Base-by-base conservation (phyloP, 2,329 filamentous ascomycete species). In the Pestalotiopsis fici region DNA sequence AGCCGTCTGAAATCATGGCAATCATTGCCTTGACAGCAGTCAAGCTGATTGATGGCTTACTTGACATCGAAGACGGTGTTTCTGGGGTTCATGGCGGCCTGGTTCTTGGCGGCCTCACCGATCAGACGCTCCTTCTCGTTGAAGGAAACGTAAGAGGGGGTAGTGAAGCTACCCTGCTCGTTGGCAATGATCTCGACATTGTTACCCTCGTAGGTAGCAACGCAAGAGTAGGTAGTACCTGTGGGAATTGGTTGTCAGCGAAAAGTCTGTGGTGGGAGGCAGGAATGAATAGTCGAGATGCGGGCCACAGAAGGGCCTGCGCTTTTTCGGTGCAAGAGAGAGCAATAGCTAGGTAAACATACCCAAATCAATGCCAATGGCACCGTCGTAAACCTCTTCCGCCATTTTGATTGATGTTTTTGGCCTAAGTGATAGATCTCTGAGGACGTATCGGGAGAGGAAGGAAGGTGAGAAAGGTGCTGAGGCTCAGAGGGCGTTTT, bases 101-200 rank as follows among this genome's bases (percentile, higher is more conserved):
- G 95, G 89, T 99, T 99, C 93, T 98, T 99, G 81, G 96, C 96
- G 70, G 96, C 95, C 90, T 98, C 96, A 88, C 96, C 96, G 80
- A 98, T 98, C 86, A 99, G 87, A 85, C 96, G 95, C 90, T 99
- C 96, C 88, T 97, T 94, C 79, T 95, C 91, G 82, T 94, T 98
- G 91, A 99, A 99, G 78, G 94, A 97, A 81, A 99, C 96, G 88
- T 98, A 99, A 67, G 96, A 98, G 75, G 96, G 96, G 72, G 96
- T 98, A 81, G 96, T 98, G 87, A 97, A 97, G 86, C 90, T 95
- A 89, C 95, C 95, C 91, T 98, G 95, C 90, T 98, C 95, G 87
- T 98, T 98, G 92, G 95, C 95, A 84, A 98, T 98, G 89, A 99
- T 99, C 85, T 99, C 96, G 83, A 98, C 95, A 91, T 97, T 98